These are phyloP conservation scores for Boletus rex-veris DNA, from an alignment of 768 basidiomycete genomes.

Conservation along the genomic window DNA sequence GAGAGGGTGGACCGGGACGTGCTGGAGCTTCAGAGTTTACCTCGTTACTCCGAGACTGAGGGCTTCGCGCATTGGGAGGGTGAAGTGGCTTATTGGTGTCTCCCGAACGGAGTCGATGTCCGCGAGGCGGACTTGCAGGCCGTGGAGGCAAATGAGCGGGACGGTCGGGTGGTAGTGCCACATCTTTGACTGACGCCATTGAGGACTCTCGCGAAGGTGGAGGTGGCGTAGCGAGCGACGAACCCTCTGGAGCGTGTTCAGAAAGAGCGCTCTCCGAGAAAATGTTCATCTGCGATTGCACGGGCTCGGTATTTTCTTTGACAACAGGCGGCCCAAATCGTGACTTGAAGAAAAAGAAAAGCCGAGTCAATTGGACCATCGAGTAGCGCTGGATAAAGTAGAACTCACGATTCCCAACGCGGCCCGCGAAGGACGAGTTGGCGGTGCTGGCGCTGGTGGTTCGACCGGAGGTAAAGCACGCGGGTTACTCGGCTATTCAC, in stretches of 20 bases:
- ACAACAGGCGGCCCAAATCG: constrained; percentile 32
- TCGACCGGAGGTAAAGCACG: constrained; percentile 13
- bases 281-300: not conserved
- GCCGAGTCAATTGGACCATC: not conserved
- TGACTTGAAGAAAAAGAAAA: constrained; percentile 18
- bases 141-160: constrained; percentile 23
- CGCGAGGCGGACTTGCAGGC: constrained; percentile 18
- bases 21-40: not conserved
- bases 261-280: constrained; percentile 18
- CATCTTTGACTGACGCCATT: constrained; percentile 15
- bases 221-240: constrained; percentile 25
- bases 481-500: constrained; percentile 5
- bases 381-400: not conserved
- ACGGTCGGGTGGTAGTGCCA: not conserved
- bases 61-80: not conserved
- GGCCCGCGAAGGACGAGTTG: constrained; percentile 16
- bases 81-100: constrained; percentile 3
- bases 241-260: constrained; percentile 13
- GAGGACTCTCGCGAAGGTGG: constrained; percentile 32
- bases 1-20: constrained; percentile 4
- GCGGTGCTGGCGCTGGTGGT: not conserved
- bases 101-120: constrained; percentile 4
- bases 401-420: constrained; percentile 15
- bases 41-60: constrained; percentile 3
- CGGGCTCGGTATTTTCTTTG: constrained; percentile 16